Conservation (phyloP, 2,329 filamentous ascomycete species). For the Ophiostoma quercus region DNA sequence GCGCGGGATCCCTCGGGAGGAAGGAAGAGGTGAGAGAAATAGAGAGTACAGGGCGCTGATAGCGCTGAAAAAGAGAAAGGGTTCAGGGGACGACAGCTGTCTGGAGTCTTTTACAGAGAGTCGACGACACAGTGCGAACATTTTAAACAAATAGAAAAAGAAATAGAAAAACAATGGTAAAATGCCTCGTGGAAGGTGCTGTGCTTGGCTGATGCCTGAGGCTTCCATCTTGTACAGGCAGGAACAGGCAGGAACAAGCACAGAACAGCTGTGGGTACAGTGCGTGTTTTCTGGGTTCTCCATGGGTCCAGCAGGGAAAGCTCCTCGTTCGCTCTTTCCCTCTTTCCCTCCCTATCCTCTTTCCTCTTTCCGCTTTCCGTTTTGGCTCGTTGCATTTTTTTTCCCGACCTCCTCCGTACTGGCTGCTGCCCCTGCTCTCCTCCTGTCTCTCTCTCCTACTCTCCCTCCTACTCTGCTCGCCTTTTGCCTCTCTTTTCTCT, state of each 20-base stretch:
- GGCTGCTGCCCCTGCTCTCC: conserved; percentile 8
- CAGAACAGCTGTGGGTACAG: neutral
- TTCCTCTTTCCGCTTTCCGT: conserved; percentile 19
- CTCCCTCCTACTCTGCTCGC: neutral
- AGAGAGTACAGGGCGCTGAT: neutral
- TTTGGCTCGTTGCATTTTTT: conserved; percentile 29
- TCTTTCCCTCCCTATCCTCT: neutral
- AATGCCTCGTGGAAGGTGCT: neutral
- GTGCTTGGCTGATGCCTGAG: conserved; percentile 23
- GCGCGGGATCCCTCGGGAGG: conserved; percentile 28
- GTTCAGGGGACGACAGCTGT: neutral
- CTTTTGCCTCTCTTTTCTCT: conserved; percentile 12
- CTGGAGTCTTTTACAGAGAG: neutral
- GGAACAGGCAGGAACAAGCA: neutral
- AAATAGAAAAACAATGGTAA: neutral
- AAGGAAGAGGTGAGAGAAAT: conserved; percentile 21
- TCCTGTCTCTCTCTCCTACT: neutral
- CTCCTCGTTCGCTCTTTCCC: conserved; percentile 23
- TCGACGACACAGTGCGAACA: neutral
- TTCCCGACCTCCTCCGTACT: conserved; percentile 29
- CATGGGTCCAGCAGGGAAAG: conserved; percentile 24
- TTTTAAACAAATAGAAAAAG: neutral
- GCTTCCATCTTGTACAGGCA: neutral
- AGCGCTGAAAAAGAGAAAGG: neutral
- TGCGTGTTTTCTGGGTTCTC: conserved; percentile 1